These are phyloP conservation scores for Candida ficus DNA, from an alignment of 805 yeast genomes.

Conservation along the genomic window DNA sequence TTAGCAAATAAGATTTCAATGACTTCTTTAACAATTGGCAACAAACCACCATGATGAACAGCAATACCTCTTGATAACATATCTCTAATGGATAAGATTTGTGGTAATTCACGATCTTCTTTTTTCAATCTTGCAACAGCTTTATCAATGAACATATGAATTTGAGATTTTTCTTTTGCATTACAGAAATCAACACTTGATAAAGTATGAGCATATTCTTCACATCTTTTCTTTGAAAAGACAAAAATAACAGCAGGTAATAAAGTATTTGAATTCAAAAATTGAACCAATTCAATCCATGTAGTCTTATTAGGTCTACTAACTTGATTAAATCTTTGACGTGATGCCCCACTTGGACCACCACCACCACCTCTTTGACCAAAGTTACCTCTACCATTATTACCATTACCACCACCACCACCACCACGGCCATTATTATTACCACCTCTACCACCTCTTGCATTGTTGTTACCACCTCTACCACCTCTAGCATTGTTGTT, in stretches of 20 bases:
- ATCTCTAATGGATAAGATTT: slow-evolving; percentile 76
- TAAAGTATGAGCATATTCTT: slow-evolving; percentile 82
- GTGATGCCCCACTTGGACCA: slow-evolving; percentile 26
- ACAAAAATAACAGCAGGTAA: slow-evolving; percentile 92
- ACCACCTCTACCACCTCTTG: slow-evolving; percentile 32
- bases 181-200: slow-evolving; percentile 72
- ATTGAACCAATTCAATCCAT: slow-evolving; percentile 70
- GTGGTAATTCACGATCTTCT: slow-evolving; percentile 93
- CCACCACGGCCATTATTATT: slow-evolving; percentile 33
- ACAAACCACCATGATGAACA: slow-evolving; percentile 90
- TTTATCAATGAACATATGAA: slow-evolving; percentile 87
- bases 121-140: slow-evolving; percentile 83
- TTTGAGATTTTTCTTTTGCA: slow-evolving; percentile 82
- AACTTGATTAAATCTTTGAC: slow-evolving; percentile 28
- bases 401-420: slow-evolving; percentile 37
- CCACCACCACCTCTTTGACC: slow-evolving; percentile 32
- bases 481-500: slow-evolving; percentile 25
- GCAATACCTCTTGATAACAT: slow-evolving; percentile 88
- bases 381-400: slow-evolving; percentile 43
- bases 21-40: slow-evolving; percentile 90
- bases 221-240: slow-evolving; percentile 89
- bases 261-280: slow-evolving; percentile 59
- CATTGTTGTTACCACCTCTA: slow-evolving; percentile 18
- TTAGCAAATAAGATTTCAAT: slow-evolving; percentile 89
- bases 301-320: slow-evolving; percentile 65